Evolutionary conservation across 495 filamentous ascomycete species (phyloP), one percentile per base, ranked within the genome.

Genomic region (Daldinia concentrica): DNA sequence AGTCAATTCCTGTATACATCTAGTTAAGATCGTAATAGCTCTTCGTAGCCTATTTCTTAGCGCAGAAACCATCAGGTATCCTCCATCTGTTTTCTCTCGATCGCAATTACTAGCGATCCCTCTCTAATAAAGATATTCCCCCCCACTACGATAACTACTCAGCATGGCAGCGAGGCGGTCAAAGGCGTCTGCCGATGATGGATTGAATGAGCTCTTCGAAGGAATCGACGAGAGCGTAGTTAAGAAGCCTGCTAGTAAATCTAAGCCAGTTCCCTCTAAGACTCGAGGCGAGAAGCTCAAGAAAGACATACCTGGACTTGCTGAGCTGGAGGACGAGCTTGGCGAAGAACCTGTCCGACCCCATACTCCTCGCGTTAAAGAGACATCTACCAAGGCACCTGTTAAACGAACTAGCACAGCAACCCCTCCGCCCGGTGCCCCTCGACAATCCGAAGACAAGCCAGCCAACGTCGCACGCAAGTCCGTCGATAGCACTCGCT

Each of bases 141-240:
- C 39, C 32, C 37, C 64, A 50, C 50, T 32, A 51, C 43, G 43
- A 57, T 59, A 54, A 34, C 30, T 41, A 64, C 43, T 27, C 75
- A 75, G 27, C 34, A 85, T 84, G 82, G 72, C 82, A 37, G 75
- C 77, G 63, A 83, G 81, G 48, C 76, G 76, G 37, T 58, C 82
- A 17, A 84, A 84, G 74, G 77, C 78, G 4, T 87, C 90, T 62
- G 85, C 86, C 24, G 91, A 90, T 74, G 92, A 96, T 72, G 93
- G 96, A 78, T 85, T 97, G 48, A 85, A 92, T 41, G 91, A 93
- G 78, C 89, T 94, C 76, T 92, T 98, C 76, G 91, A 92, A 66
- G 87, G 86, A 54, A 87, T 96, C 63, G 82, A 88, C 75, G 86
- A 82, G 57, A 75, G 68, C 36, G 75, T 76, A 48, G 58, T 72